phyloP scores from a whole-genome alignment of 345 rosid genomes.

The Limnanthes douglasii region DNA sequence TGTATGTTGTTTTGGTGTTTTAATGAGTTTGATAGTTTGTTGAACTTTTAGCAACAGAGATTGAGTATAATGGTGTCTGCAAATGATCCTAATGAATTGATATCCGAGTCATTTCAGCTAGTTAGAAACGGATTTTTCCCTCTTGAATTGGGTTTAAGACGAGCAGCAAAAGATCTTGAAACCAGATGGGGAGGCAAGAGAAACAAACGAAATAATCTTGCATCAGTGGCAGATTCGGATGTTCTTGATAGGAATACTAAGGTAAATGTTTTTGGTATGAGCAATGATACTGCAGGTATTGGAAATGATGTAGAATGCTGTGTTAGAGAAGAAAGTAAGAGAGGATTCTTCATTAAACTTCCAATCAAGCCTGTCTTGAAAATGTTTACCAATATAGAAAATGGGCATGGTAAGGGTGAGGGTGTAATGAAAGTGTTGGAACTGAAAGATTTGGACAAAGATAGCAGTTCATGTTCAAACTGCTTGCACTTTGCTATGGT shows the following conservation, averaged over 20 bases:
- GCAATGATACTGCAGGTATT: too few species aligned
- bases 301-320: conserved; percentile 12
- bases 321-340: conserved; percentile 40
- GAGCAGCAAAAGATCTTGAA: conserved; percentile 59
- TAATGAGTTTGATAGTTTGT: neutral
- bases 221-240: conserved; percentile 13
- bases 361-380: conserved; percentile 40
- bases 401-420: conserved; percentile 15
- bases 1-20: neutral
- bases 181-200: conserved; percentile 28
- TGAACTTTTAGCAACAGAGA: neutral
- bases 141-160: conserved; percentile 43
- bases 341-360: conserved; percentile 34
- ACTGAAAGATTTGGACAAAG: conserved; percentile 22
- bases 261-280: conserved; percentile 10
- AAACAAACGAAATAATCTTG: conserved; percentile 21
- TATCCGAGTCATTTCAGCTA: conserved; percentile 55
- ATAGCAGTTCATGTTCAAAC: conserved; percentile 39
- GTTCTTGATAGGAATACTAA: conserved; percentile 13
- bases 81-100: conserved; percentile 52
- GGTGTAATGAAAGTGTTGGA: conserved; percentile 20
- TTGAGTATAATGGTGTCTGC: conserved; percentile 37
- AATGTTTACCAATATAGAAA: conserved; percentile 30
- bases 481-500: conserved; percentile 67
- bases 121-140: conserved; percentile 53